Conservation (phyloP, 164 flowering plant genomes). For the Euptelea pleiosperma region DNA sequence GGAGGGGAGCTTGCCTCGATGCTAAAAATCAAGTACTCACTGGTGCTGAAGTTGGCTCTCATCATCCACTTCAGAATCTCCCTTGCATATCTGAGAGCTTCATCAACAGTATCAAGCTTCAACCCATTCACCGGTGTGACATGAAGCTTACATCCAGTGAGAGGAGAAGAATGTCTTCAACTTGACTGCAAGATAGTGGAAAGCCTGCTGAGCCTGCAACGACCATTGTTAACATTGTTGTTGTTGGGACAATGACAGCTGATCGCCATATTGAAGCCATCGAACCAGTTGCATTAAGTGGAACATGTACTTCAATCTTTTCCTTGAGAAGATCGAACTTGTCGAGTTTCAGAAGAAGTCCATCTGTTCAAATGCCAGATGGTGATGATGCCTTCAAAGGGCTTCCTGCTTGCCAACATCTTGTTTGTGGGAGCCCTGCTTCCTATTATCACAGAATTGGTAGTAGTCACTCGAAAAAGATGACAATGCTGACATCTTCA, state of each 20-base stretch:
- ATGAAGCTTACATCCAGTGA: slow-evolving; percentile 74
- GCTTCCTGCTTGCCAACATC: slow-evolving; percentile 61
- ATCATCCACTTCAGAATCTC: slow-evolving; percentile 90
- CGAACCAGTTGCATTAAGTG: slow-evolving; percentile 87
- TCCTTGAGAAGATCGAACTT: slow-evolving; percentile 76
- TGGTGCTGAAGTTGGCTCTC: slow-evolving; percentile 53
- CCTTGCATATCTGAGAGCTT: slow-evolving; percentile 64
- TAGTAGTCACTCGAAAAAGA: slow-evolving; percentile 83
- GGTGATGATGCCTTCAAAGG: slow-evolving; percentile 82
- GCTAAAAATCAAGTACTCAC: slow-evolving; percentile 68
- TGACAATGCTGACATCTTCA: slow-evolving; percentile 81
- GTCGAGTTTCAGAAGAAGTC: slow-evolving; percentile 79
- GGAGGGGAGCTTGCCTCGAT: slow-evolving; percentile 66
- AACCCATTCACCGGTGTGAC: slow-evolving; percentile 63
- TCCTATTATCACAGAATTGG: slow-evolving; percentile 44
- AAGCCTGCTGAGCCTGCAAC: slow-evolving; percentile 63
- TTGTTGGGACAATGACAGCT: slow-evolving; percentile 41
- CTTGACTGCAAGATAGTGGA: slow-evolving; percentile 77
- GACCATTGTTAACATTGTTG: slow-evolving; percentile 37
- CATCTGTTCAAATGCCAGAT: slow-evolving; percentile 75
- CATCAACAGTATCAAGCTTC: slow-evolving; percentile 66
- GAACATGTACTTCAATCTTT: slow-evolving; percentile 57
- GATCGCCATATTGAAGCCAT: slow-evolving; percentile 69
- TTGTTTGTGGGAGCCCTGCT: slow-evolving; percentile 55
- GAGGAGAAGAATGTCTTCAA: slow-evolving; percentile 73